Evolutionary conservation across 225 moss, liverwort and hornwort genomes (phyloP).

Genomic region (Marchantia paleacea): DNA sequence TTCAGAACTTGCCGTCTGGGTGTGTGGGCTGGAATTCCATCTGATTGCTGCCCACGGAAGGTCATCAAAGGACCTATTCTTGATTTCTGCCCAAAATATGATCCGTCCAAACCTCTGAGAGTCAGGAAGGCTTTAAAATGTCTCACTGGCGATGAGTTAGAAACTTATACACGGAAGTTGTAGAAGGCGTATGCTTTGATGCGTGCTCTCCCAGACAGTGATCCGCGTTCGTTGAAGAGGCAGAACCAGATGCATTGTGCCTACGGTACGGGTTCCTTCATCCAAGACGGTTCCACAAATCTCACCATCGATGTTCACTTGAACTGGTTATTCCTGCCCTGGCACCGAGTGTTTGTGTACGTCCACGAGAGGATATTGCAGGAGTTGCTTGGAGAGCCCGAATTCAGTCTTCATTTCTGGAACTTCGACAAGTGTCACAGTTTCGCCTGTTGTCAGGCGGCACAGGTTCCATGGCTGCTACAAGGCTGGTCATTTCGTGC

Average conservation of each 20-base stretch:
- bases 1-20: neutral
- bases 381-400: too few relatives aligned
- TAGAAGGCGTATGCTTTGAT: slow-evolving; percentile 37
- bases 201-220: slow-evolving; percentile 37
- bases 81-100: too few relatives aligned
- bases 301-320: slow-evolving; percentile 37
- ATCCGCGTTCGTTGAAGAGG: slow-evolving; percentile 34
- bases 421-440: neutral
- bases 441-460: neutral
- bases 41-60: too few relatives aligned
- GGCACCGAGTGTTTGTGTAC: slow-evolving; percentile 37
- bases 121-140: too few relatives aligned
- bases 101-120: too few relatives aligned
- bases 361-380: too few relatives aligned
- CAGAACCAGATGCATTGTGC: slow-evolving; percentile 47
- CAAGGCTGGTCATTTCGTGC: neutral
- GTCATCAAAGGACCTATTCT: too few relatives aligned
- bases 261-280: slow-evolving; percentile 47
- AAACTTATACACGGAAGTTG: slow-evolving; percentile 18
- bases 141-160: too few relatives aligned
- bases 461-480: neutral
- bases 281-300: slow-evolving; percentile 8
- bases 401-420: too few relatives aligned
- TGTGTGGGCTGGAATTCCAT: too few relatives aligned
- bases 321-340: slow-evolving; percentile 14